phyloP scores from a whole-genome alignment of 371 early-diverging fungal genomes.

The Mortierella sp. region DNA sequence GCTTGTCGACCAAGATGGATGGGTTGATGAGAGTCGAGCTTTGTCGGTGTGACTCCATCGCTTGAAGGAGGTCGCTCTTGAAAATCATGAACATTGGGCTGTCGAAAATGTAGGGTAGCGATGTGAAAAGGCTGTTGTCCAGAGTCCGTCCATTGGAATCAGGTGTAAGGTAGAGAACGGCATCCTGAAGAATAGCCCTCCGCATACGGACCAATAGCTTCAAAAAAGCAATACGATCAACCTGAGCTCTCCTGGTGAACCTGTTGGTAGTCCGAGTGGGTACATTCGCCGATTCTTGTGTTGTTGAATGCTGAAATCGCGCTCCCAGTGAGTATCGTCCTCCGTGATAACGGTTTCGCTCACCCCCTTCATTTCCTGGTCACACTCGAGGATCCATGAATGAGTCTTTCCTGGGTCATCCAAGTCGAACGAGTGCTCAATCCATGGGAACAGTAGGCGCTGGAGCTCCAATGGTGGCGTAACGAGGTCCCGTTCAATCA shows the following conservation, averaged over 20 bases:
- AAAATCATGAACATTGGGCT: slow-evolving; percentile 17
- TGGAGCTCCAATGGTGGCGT: slow-evolving; percentile 27
- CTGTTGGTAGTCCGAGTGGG: not conserved
- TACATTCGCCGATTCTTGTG: not conserved
- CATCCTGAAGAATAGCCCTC: slow-evolving; percentile 40
- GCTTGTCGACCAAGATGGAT: not conserved
- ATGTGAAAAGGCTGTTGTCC: slow-evolving; percentile 17
- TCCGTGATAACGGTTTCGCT: slow-evolving; percentile 8
- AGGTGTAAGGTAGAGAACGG: slow-evolving; percentile 21
- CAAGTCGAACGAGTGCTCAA: slow-evolving; percentile 19
- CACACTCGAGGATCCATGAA: slow-evolving; percentile 20
- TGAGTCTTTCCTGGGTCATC: slow-evolving; percentile 5
- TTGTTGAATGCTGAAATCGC: not conserved
- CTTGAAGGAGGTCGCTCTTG: slow-evolving; percentile 8
- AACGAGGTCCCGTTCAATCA: slow-evolving; percentile 38
- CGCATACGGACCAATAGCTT: slow-evolving; percentile 35
- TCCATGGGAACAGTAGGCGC: slow-evolving; percentile 38
- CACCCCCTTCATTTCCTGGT: slow-evolving; percentile 27
- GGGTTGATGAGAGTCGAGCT: not conserved
- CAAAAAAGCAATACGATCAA: slow-evolving; percentile 25
- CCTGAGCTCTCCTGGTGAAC: not conserved
- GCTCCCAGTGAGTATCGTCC: slow-evolving; percentile 12
- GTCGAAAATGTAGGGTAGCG: slow-evolving; percentile 23
- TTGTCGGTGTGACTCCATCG: slow-evolving; percentile 2
- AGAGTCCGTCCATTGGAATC: slow-evolving; percentile 1